Evolutionary conservation across 1,139 yeast species (phyloP).

Genomic region (Yamadazyma atlantica): DNA sequence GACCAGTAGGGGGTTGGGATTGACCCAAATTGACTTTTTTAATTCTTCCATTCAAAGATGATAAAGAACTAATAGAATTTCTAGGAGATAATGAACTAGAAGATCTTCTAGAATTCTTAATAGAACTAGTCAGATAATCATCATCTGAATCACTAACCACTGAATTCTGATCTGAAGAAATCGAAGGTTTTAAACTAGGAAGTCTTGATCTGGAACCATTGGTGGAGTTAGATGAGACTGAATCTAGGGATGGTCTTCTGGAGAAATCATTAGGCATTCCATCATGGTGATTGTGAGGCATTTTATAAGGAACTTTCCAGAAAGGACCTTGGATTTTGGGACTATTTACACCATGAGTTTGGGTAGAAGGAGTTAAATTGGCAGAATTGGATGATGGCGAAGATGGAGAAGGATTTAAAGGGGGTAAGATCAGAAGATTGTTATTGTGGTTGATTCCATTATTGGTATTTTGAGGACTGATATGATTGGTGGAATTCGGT

Average conservation of each 20-base stretch:
- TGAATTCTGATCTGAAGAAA: constrained; percentile 17
- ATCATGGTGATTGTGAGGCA: constrained; percentile 28
- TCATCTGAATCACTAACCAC: constrained; percentile 40
- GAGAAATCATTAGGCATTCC: constrained; percentile 14
- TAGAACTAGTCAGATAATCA: constrained; percentile 32
- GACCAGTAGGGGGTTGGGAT: constrained; percentile 8
- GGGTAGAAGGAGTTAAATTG: constrained; percentile 12
- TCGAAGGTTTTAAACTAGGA: constrained; percentile 29
- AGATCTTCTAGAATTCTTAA: constrained; percentile 19
- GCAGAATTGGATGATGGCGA: constrained; percentile 11
- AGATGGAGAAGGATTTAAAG: constrained; percentile 7
- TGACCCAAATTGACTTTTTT: constrained; percentile 20
- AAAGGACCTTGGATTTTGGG: constrained; percentile 48
- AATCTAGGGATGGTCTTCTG: constrained; percentile 39
- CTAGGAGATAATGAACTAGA: constrained; percentile 44
- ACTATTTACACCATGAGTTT: constrained; percentile 16
- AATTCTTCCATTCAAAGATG: constrained; percentile 47
- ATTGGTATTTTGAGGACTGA: not conserved
- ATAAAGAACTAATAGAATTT: constrained; percentile 43
- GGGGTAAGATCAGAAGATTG: constrained; percentile 2
- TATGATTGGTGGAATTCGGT: constrained; percentile 1
- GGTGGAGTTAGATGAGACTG: constrained; percentile 25
- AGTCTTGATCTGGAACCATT: constrained; percentile 24
- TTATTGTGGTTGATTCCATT: no score
- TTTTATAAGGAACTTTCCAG: constrained; percentile 53